A percentile compares a stretch with the other conserved stretches of the same genome.
Evolutionary conservation across 805 yeast genomes (phyloP).

Genomic region (Clavispora fructus): DNA sequence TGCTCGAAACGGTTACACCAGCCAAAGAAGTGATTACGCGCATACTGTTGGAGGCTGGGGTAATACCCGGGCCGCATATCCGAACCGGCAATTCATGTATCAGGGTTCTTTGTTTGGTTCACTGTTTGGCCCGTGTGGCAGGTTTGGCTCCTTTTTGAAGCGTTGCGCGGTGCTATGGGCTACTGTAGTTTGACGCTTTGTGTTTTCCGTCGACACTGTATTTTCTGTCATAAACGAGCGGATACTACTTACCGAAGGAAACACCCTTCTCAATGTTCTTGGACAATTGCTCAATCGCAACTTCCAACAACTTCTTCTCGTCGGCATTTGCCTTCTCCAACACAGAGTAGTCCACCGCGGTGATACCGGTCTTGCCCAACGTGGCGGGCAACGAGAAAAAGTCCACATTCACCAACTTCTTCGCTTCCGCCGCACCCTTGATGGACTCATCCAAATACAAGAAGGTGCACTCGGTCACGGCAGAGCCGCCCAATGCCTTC

Average conservation of each 20-base stretch:
- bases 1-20: too few species aligned
- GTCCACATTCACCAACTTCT: conserved; percentile 39
- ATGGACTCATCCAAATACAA: conserved; percentile 46
- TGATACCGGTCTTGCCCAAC: conserved; percentile 51
- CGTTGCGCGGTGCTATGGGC: too few species aligned
- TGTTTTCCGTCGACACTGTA: too few species aligned
- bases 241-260: conserved; percentile 22
- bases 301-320: conserved; percentile 52
- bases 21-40: too few species aligned
- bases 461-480: conserved; percentile 45
- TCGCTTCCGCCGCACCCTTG: conserved; percentile 49
- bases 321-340: conserved; percentile 43
- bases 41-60: too few species aligned
- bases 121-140: too few species aligned
- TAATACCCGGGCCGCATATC: too few species aligned
- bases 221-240: too few species aligned
- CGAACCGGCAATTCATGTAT: too few species aligned
- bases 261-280: conserved; percentile 58
- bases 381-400: conserved; percentile 63
- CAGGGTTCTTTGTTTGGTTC: too few species aligned
- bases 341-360: conserved; percentile 48
- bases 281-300: conserved; percentile 50
- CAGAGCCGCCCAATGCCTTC: conserved; percentile 22
- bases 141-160: too few species aligned
- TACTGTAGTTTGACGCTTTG: too few species aligned